These are phyloP conservation scores for Penicillium sclerotiorum DNA, from an alignment of 2,329 filamentous ascomycete genomes.

Conservation along the genomic window DNA sequence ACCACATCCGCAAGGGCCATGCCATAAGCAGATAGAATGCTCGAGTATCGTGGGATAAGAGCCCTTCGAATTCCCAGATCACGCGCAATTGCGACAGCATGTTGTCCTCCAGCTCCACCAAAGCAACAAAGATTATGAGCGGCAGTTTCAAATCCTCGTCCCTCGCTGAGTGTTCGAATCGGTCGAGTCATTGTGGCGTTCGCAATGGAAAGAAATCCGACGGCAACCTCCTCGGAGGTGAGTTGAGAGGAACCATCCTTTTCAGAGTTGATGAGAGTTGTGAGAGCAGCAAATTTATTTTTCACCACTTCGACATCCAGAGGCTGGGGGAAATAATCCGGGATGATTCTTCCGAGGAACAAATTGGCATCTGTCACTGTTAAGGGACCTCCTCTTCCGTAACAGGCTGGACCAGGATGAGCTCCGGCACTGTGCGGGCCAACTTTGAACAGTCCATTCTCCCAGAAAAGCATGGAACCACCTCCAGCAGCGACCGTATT, in stretches of 20 bases:
- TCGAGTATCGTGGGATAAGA: constrained; percentile 82
- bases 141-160: constrained; percentile 83
- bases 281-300: constrained; percentile 72
- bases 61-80: constrained; percentile 80
- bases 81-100: constrained; percentile 87
- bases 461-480: constrained; percentile 71
- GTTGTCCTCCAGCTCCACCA: constrained; percentile 86
- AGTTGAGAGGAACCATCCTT: constrained; percentile 27
- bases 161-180: constrained; percentile 86
- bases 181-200: constrained; percentile 90
- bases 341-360: constrained; percentile 79
- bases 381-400: constrained; percentile 84
- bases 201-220: constrained; percentile 85
- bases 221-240: constrained; percentile 72
- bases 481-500: constrained; percentile 92
- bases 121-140: constrained; percentile 85
- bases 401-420: constrained; percentile 88
- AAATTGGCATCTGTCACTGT: constrained; percentile 92
- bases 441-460: constrained; percentile 85
- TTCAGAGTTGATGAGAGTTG: constrained; percentile 75
- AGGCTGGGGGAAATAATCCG: constrained; percentile 87
- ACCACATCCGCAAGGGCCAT: constrained; percentile 80
- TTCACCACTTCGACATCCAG: constrained; percentile 74
- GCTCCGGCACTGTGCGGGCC: constrained; percentile 88
- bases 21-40: constrained; percentile 85